Conservation (phyloP, 164 flowering plant genomes). For the Magnolia sinica region DNA sequence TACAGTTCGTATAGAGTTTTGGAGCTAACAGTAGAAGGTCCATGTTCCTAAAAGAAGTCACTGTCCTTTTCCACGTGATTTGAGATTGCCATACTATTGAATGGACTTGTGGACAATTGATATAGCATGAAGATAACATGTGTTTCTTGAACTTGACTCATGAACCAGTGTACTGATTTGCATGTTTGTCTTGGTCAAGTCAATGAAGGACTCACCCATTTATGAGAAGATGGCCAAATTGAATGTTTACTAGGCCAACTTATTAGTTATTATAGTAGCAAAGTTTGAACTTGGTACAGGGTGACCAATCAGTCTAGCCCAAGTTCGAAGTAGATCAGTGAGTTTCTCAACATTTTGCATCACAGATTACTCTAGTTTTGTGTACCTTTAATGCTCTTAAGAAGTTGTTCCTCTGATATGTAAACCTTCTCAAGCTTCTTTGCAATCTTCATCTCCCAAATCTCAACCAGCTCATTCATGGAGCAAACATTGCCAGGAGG, state of each 20-base stretch:
- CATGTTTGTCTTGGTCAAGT: neutral
- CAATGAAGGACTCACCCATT: neutral
- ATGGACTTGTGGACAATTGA: neutral
- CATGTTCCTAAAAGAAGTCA: too few relatives aligned
- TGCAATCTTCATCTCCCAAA: slow-evolving; percentile 82
- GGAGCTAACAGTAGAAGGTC: too few relatives aligned
- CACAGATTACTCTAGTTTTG: neutral
- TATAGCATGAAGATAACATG: neutral
- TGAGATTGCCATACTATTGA: neutral
- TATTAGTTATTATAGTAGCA: too few relatives aligned
- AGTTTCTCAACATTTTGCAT: neutral
- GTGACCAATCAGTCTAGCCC: neutral
- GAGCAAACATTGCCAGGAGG: slow-evolving; percentile 82
- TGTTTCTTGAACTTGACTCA: neutral
- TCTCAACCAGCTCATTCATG: slow-evolving; percentile 68
- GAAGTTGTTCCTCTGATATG: slow-evolving; percentile 58
- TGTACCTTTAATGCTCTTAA: slow-evolving; percentile 59
- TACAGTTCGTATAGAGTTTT: too few relatives aligned
- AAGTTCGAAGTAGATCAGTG: neutral
- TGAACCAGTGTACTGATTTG: neutral
- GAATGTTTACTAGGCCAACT: too few relatives aligned
- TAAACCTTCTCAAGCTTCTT: slow-evolving; percentile 58
- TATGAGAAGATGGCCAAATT: neutral
- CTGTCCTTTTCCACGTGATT: too few relatives aligned
- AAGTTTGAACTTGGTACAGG: too few relatives aligned